Base-by-base conservation (phyloP, 352 stramenopile species). In the Phytophthora ohioensis region DNA sequence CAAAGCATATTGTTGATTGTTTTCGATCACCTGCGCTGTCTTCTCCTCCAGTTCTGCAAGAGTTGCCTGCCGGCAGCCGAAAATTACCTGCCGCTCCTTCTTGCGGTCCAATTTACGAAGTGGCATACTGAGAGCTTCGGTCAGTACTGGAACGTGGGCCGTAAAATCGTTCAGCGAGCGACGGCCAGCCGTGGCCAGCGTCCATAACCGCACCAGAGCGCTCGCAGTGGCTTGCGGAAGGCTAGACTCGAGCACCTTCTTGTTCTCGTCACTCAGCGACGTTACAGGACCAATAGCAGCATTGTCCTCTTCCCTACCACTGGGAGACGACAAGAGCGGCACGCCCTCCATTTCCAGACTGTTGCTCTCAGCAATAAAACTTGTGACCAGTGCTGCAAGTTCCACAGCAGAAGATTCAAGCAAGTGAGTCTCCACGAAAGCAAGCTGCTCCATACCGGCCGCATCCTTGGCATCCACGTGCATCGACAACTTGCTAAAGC, bases 21-120 rank as follows among this genome's bases (percentile, higher is more conserved):
- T 64, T 4, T 72, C 64, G 10, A 67, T 51, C 27, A 43, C 4
- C 11, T 42, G 36, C n/a, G 57, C 30, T 43, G 56, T 7, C 4
- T 66, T 57, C 35, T 75, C 65, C 6, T 91, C 84, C 46, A 93
- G 56, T 43, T 81, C 75, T 4, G 60, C 70, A 35, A 92, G 56
- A 8, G 84, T 64, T 27, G 57, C 39, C 67, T 92, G 84, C 35
- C 87, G 81, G 48, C 91, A 88, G 5, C 63, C 60, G 32, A 93
- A 94, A 6, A 92, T 72, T 45, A 91, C 59, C 32, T 93, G 83
- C 7, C 85, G 82, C 75, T 96, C 87, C 54, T 92, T 92, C 66
- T 96, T 96, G 21, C 88, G 87, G 66, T 96, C 88, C 21, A 88
- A 63, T 61, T 94, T 96, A 17, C 79, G 81, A 71, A 93, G 62